Evolutionary conservation across 768 basidiomycete genomes (phyloP), one percentile per base, ranked within the genome.

Genomic region (Lactifluus volemus): DNA sequence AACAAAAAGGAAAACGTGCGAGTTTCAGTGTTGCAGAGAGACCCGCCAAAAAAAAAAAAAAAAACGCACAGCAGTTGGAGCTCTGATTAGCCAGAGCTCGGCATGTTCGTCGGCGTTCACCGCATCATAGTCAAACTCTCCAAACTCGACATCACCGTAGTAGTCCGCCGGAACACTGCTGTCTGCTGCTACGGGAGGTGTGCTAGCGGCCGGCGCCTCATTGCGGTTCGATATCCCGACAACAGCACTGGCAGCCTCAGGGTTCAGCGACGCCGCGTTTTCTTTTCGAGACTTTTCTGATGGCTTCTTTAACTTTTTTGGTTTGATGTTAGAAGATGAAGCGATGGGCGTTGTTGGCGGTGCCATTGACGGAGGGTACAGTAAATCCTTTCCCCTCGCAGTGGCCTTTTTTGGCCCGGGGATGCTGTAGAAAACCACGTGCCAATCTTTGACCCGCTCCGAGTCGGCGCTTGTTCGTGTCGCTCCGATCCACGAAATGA

Each of bases 11-110:
- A 39, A 42, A 36, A 12, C 30, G n/a, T 25, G 25, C 25, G 2
- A 25, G 25, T 25, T 25, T 25, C 25, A 15, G 36, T 2, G 25
- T 25, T 11, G 25, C 5, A 39, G 3, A 12, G 38, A 11, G 49
- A 19, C 8, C 10, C 14, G 15, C 30, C 7, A 29, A 36, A 25
- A 10, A 2, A 5, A 25, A 9, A 14, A 12, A 53, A 5, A 25
- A 9, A 14, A 12, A 53, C 65, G 63, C 39, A 66, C 65, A 0
- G 34, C 17, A 8, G 15, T 42, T n/a, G 63, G 65, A 9, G 49
- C 63, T 3, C 65, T 63, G 14, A 66, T 49, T 8, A 66, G 53
- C 65, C 65, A 66, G n/a, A 66, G 63, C 60, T 66, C 65, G 0
- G 57, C 63, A 19, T 51, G 57, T 1, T 61, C 63, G n/a, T 61